Percentiles rank a stretch among this genome's conserved stretches.
Conservation (phyloP, 495 filamentous ascomycete genomes). For the Aspergillus coremiiformis region DNA sequence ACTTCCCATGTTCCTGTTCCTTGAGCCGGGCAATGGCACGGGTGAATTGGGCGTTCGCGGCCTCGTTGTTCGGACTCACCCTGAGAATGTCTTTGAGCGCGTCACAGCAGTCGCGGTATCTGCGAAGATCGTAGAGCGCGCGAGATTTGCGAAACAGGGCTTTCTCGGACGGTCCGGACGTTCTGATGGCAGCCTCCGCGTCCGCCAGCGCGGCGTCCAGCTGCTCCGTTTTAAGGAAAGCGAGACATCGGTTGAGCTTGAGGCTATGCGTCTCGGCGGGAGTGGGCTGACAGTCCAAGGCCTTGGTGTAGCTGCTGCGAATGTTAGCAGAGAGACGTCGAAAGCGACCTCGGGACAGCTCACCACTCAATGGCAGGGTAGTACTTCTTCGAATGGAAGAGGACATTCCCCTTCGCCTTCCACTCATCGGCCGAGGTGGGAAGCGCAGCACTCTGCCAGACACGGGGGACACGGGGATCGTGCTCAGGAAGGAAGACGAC, state of each 20-base stretch:
- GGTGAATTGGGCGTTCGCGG: slow-evolving; percentile 6
- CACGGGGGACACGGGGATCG: slow-evolving; percentile 26
- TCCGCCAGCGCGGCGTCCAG: slow-evolving; percentile 47
- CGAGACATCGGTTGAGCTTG: slow-evolving; percentile 41
- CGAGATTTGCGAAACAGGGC: slow-evolving; percentile 39
- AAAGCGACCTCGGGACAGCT: too few species aligned
- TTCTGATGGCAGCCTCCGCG: too few species aligned
- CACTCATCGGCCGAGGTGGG: slow-evolving; percentile 21
- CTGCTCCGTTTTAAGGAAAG: slow-evolving; percentile 33
- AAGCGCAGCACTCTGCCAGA: slow-evolving; percentile 28
- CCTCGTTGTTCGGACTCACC: slow-evolving; percentile 23
- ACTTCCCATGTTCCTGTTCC: slow-evolving; percentile 27
- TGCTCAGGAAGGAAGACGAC: slow-evolving; percentile 25
- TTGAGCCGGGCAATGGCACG: slow-evolving; percentile 16
- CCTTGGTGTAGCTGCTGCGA: slow-evolving; percentile 21
- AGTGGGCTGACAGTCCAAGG: slow-evolving; percentile 15
- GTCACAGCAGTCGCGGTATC: slow-evolving; percentile 31
- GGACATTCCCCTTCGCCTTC: slow-evolving; percentile 37
- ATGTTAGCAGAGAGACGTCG: too few species aligned
- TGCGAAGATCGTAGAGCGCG: slow-evolving; percentile 39
- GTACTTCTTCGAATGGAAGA: slow-evolving; percentile 21
- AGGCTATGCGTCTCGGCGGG: slow-evolving; percentile 12
- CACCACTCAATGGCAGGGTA: slow-evolving; percentile 22
- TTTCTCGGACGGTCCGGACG: slow-evolving; percentile 40
- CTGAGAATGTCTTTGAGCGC: slow-evolving; percentile 16